Conservation (phyloP, 306 rosid genomes). For the Rosa chinensis region DNA sequence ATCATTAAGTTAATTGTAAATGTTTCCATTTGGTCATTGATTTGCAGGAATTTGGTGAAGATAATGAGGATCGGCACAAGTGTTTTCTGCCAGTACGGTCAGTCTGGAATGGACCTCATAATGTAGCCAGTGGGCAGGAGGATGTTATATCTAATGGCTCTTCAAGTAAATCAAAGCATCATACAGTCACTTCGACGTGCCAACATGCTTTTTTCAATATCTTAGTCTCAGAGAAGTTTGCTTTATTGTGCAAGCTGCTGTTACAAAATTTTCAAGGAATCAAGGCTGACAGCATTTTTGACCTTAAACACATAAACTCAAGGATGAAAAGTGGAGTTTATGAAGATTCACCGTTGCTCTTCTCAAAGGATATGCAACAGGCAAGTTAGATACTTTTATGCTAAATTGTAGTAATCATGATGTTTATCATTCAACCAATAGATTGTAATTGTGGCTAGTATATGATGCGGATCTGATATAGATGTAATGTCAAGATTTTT, state of each 20-base stretch:
- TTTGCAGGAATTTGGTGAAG: constrained; percentile 50
- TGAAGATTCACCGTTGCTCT: constrained; percentile 68
- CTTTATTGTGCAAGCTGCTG: constrained; percentile 60
- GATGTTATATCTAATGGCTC: constrained; percentile 44
- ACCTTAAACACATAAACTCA: constrained; percentile 63
- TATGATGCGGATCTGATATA: not conserved
- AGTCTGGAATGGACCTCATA: constrained; percentile 40
- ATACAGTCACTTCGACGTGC: constrained; percentile 44
- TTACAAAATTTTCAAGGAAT: constrained; percentile 69
- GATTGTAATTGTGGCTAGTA: not conserved
- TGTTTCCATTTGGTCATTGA: constrained; percentile 21
- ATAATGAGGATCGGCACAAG: constrained; percentile 40
- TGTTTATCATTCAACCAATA: not conserved
- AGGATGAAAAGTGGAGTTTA: constrained; percentile 74
- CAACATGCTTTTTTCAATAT: constrained; percentile 52
- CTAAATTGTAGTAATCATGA: not conserved
- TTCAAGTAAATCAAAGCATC: constrained; percentile 40
- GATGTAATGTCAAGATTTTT: not conserved
- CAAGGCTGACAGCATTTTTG: constrained; percentile 64
- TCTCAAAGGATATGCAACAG: constrained; percentile 84
- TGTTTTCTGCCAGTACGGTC: constrained; percentile 30
- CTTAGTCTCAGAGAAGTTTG: constrained; percentile 70
- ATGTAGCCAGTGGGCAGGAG: constrained; percentile 45
- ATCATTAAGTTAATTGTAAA: constrained; percentile 1
- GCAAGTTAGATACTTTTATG: constrained; percentile 38